Evolutionary conservation across 129 eudicot genomes (phyloP), one percentile per base, ranked within the genome.

Genomic region (Glebionis coronaria): DNA sequence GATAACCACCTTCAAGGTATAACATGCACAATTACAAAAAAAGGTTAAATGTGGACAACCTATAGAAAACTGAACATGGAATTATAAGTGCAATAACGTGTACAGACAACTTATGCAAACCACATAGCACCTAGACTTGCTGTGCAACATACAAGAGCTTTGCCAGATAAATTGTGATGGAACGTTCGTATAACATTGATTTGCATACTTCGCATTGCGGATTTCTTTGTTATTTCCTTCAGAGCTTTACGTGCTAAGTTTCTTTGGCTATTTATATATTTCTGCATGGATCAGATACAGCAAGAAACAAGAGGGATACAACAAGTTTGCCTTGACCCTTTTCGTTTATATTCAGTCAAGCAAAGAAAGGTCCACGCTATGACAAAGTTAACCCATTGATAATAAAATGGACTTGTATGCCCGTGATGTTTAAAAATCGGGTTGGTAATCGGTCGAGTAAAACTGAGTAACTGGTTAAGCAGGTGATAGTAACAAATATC

Each of bases 1-100:
- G 18, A 27, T 29, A 63, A 59, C 72, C 83, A 65, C 76, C 83
- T 82, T 82, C 74, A 82, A 15, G 57, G 21, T 67, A 19, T 35
- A 29, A 45, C 25, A 35, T n/a, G 65, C 53, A 47, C 29, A 46
- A 47, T 55, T 11, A 57, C 50, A 49, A 1, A 29, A 50, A n/a
- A 38, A 53, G 4, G 28, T 42, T 9, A 42, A 4, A 68, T 40
- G 63, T 68, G 55, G n/a, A 68, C n/a, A 54, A 42, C 25, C 44
- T 7, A 68, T 40, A 12, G n/a, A 50, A 53, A 65, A 38, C 9
- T 9, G 44, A 68, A 56, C 50, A 54, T 38, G 44, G 25, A 55
- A 19, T 56, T 38, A 5, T 13, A 19, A 47, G 21, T 2, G 40
- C 15, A 42, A 42, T 25, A 42, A 20, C 15, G 20, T 2, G 7